Percentiles rank a stretch among this genome's conserved stretches.
Conservation (phyloP, 768 basidiomycete genomes). For the Russula olivacea region DNA sequence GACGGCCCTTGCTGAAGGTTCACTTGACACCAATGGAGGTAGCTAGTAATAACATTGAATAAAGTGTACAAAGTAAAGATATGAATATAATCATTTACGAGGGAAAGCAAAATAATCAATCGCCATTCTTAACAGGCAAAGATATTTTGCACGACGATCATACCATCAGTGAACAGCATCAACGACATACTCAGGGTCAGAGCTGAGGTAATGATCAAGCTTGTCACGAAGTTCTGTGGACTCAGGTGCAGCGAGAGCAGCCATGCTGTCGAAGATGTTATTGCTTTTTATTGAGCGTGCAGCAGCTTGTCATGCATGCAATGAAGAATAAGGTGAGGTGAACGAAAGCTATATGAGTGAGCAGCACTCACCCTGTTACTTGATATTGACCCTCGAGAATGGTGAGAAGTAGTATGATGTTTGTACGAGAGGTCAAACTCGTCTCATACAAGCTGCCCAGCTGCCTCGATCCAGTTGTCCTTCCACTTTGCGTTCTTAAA, state of each 20-base stretch:
- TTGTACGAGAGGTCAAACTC: neutral
- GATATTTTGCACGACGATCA: constrained; percentile 13
- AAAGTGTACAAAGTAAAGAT: neutral
- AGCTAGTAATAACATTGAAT: constrained; percentile 24
- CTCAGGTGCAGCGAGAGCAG: neutral
- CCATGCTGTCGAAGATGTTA: constrained; percentile 4
- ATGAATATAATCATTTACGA: neutral
- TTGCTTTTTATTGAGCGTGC: neutral
- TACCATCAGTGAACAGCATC: constrained; percentile 1
- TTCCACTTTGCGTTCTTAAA: neutral
- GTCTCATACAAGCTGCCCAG: neutral
- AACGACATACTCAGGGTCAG: neutral
- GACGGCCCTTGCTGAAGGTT: constrained; percentile 29
- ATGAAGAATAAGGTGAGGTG: neutral
- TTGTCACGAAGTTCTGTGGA: neutral
- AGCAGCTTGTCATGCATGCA: neutral
- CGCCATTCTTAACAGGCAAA: constrained; percentile 30
- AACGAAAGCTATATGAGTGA: neutral
- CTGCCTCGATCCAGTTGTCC: neutral
- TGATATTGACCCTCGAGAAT: neutral
- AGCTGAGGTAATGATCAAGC: neutral
- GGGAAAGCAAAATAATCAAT: constrained; percentile 27
- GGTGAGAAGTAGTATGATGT: neutral
- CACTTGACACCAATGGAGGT: constrained; percentile 32
- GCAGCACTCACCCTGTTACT: neutral